Evolutionary conservation across 352 stramenopile species (phyloP), one percentile per base, ranked within the genome.

Genomic region (Globisporangium mamillatum): DNA sequence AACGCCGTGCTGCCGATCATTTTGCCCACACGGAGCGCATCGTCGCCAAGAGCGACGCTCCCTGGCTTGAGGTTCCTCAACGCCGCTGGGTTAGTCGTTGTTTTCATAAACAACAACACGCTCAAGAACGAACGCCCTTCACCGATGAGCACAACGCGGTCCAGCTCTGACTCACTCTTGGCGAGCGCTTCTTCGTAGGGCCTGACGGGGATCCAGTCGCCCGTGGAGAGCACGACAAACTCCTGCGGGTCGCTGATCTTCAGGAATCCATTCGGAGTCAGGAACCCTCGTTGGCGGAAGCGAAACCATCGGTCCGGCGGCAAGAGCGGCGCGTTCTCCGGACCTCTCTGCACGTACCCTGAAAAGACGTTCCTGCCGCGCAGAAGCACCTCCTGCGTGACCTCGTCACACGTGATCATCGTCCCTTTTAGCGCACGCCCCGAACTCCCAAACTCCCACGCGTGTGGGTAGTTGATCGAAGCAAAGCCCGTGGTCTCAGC

Each of bases 31-130:
- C 70, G 75, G 16, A 86, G 55, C 2, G 81, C 84, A 12, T 90
- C 81, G 0, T 91, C 84, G 18, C 77, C 74, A 3, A 92, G 66
- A 34, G 72, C 53, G 0, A 69, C 52, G 16, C 71, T 64, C 25
- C 67, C 50, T 0, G 54, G 9, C 72, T 78, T 57, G 70, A 34
- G 5, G 4, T 36, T 32, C 16, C 77, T 72, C 24, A 66, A 72
- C 5, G 63, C 53, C 32, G 59, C 57, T 0, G 18, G 44, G 34
- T 62, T 71, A 24, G 1, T 48, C 6, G 32, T 62, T 0, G 83
- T 92, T 67, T 93, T 93, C 34, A 95, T 76, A 53, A 95, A 93
- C 8, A 95, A 79, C 61, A 95, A 63, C 7, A 87, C 86, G 58
- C 82, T 92, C 16, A 93, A 61, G 68, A 91, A 95, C 18, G 80